phyloP scores from a whole-genome alignment of 1,284 basidiomycete genomes.

The Pterulicium gracile region DNA sequence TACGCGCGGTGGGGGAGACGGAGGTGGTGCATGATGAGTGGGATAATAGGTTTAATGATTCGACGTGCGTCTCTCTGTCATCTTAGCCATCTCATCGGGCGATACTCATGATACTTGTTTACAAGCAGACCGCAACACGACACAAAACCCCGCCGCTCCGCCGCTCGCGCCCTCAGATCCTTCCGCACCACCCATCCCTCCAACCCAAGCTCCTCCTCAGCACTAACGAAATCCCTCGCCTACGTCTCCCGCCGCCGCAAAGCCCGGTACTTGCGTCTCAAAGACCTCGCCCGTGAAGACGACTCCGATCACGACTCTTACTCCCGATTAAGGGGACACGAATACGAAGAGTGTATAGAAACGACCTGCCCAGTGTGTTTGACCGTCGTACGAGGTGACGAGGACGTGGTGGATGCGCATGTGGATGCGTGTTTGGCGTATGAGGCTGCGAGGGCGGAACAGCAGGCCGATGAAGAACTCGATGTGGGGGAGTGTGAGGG shows the following conservation, averaged over 20 bases:
- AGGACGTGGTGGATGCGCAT: slow-evolving; percentile 64
- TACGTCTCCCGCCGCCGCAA: slow-evolving; percentile 55
- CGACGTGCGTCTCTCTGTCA: not conserved
- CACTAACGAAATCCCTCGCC: no score
- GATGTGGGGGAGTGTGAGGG: slow-evolving; percentile 24
- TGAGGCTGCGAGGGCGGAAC: slow-evolving; percentile 33
- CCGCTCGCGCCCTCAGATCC: slow-evolving; percentile 50
- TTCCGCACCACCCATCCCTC: slow-evolving; percentile 23
- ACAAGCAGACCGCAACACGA: no score
- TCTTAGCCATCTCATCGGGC: not conserved
- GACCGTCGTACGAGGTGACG: slow-evolving; percentile 44
- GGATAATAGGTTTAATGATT: not conserved
- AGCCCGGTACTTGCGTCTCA: slow-evolving; percentile 47
- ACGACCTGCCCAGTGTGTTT: slow-evolving; percentile 58
- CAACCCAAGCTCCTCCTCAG: slow-evolving; percentile 22
- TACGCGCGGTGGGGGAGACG: slow-evolving; percentile 45
- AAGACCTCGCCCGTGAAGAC: slow-evolving; percentile 51
- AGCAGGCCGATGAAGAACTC: slow-evolving; percentile 21
- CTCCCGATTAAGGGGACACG: slow-evolving; percentile 16
- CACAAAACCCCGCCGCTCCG: slow-evolving; percentile 44
- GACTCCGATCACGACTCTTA: slow-evolving; percentile 29
- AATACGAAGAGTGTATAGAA: slow-evolving; percentile 25
- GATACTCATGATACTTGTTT: slow-evolving; percentile 16
- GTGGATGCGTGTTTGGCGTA: slow-evolving; percentile 64
- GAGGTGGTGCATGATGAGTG: slow-evolving; percentile 25